These are phyloP conservation scores for Saccharomycopsis hybrid DNA, from an alignment of 1,139 yeast species.

Conservation along the genomic window DNA sequence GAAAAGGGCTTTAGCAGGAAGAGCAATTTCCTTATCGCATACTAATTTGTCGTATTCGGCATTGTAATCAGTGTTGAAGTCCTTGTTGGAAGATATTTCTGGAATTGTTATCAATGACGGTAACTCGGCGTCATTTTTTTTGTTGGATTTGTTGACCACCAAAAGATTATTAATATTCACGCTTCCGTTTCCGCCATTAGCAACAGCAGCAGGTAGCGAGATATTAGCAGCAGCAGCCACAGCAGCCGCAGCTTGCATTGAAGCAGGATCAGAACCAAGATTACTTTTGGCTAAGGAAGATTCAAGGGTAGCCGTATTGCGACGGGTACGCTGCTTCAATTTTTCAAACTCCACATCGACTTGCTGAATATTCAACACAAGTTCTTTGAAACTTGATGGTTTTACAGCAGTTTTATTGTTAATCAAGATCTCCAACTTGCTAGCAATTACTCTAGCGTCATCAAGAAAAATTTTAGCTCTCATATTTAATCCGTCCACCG, in stretches of 20 bases:
- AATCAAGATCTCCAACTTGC: conserved; percentile 48
- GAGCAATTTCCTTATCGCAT: conserved; percentile 33
- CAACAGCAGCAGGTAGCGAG: no score
- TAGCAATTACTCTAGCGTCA: conserved; percentile 50
- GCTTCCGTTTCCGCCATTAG: neutral
- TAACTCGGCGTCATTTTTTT: no score
- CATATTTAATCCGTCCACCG: conserved; percentile 50
- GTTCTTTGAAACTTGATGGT: conserved; percentile 34
- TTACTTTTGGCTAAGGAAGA: neutral
- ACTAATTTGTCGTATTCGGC: conserved; percentile 22
- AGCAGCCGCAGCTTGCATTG: no score
- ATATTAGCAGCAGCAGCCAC: no score
- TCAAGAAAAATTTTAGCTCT: conserved; percentile 58
- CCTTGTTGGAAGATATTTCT: conserved; percentile 16
- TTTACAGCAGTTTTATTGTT: conserved; percentile 43
- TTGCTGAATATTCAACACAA: conserved; percentile 28
- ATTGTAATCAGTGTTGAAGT: conserved; percentile 22
- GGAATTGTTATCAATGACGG: conserved; percentile 3
- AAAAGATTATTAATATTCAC: no score
- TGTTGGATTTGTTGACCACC: no score
- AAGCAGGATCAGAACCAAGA: neutral
- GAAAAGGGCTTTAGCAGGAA: conserved; percentile 78
- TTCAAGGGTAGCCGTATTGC: neutral
- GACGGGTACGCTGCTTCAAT: no score
- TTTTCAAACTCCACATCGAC: conserved; percentile 27